phyloP scores from a whole-genome alignment of 129 eudicot species.

The Flaveria ramosissima region DNA sequence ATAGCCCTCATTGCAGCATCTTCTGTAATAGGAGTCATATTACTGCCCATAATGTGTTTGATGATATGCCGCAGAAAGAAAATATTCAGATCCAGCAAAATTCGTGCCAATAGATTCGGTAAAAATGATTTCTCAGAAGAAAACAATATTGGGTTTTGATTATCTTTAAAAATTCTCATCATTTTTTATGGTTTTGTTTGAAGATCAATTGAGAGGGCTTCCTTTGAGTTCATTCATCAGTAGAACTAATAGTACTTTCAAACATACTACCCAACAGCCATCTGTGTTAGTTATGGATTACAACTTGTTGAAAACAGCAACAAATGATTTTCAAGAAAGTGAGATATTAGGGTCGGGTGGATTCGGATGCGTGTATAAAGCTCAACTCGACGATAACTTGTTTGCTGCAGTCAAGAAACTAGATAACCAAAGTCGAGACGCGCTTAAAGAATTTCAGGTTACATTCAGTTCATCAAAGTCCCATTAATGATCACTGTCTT shows the following conservation, averaged over 20 bases:
- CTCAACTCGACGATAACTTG: constrained; percentile 45
- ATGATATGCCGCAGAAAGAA: constrained; percentile 50
- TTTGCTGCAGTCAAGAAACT: constrained; percentile 69
- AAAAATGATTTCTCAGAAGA: constrained; percentile 4
- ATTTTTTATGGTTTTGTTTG: constrained; percentile 25
- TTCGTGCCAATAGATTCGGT: constrained; percentile 46
- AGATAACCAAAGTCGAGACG: constrained; percentile 47
- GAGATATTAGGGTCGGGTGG: constrained; percentile 74
- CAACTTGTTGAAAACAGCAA: constrained; percentile 52
- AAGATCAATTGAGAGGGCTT: constrained; percentile 40
- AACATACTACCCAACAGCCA: constrained; percentile 34
- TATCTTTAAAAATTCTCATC: background rate
- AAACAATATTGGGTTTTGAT: constrained; percentile 4
- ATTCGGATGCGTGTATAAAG: constrained; percentile 78
- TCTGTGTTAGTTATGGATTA: constrained; percentile 50
- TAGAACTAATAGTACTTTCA: constrained; percentile 37
- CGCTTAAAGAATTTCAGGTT: constrained; percentile 69
- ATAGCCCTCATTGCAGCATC: constrained; percentile 51
- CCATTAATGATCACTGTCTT: background rate
- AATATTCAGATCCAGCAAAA: constrained; percentile 39
- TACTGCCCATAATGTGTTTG: constrained; percentile 48
- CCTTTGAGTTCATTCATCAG: constrained; percentile 45
- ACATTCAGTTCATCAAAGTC: background rate
- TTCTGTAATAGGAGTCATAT: constrained; percentile 39
- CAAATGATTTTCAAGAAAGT: constrained; percentile 56